Conservation (phyloP, 306 rosid genomes). For the Myrica gale region DNA sequence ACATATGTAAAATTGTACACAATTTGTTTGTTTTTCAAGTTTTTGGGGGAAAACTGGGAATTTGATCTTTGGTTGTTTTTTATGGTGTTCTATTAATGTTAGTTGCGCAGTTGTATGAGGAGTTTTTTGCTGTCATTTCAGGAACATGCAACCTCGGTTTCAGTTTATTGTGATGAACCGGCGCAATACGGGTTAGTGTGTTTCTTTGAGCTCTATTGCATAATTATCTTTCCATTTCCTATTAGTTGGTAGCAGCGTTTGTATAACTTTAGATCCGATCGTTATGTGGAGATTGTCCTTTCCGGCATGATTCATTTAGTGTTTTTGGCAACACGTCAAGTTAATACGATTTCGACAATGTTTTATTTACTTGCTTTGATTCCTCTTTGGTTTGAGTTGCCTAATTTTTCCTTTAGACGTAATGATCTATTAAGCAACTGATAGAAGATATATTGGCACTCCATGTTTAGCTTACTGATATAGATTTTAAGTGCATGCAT, state of each 20-base stretch:
- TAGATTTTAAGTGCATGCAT: slow-evolving; percentile 22
- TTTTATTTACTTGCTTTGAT: not conserved
- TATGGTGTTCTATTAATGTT: not conserved
- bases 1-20: slow-evolving; percentile 2
- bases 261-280: not conserved
- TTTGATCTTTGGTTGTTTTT: not conserved
- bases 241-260: not conserved
- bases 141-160: slow-evolving; percentile 56
- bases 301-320: not conserved
- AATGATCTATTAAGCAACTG: not conserved
- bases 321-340: not conserved
- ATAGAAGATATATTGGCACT: not conserved
- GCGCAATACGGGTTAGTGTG: slow-evolving; percentile 55
- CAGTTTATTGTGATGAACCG: slow-evolving; percentile 67
- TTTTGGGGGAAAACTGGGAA: not conserved
- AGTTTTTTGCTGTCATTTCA: slow-evolving; percentile 30
- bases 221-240: slow-evolving; percentile 11
- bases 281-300: not conserved
- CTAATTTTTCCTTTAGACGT: slow-evolving; percentile 13
- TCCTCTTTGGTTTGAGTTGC: not conserved
- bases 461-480: slow-evolving; percentile 7
- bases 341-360: not conserved
- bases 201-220: not conserved
- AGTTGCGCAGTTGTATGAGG: slow-evolving; percentile 10
- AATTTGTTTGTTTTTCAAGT: too few species aligned